Evolutionary conservation across 176 grass and related monocot genomes (phyloP), one percentile per base, ranked within the genome.

Genomic region (Coix lacrymajobi): DNA sequence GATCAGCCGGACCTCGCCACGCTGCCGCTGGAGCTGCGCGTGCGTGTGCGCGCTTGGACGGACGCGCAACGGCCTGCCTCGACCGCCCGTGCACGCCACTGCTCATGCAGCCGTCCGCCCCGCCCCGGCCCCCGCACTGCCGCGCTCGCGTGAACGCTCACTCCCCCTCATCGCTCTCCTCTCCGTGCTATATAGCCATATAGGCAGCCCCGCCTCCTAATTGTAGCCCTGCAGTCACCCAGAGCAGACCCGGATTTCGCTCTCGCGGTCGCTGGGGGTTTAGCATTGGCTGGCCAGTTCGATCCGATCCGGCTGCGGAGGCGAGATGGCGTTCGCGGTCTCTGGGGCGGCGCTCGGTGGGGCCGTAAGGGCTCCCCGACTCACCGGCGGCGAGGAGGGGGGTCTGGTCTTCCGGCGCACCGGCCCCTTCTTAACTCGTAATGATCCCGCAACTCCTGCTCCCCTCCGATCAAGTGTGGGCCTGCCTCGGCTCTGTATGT

Each of bases 281-380:
- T 52, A 70, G 71, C 77, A 3, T 76, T 45, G 11, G 68, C 68
- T 66, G 63, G 38, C 32, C 24, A 26, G 43, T 28, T 26, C 17
- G 86, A 88, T 82, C 83, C 36, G 78, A 76, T 81, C 26, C 32
- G 70, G 40, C 32, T 25, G 80, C 31, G 41, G 51, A 2, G 62
- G 19, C 11, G 54, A 1, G 39, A 29, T 19, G 67, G 74, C 76
- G 29, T 84, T 88, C 54, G 83, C 86, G 29, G 71, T 91, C 12
- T 91, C 83, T 11, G 85, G 75, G 43, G 77, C 79, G n/a, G 82
- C 83, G 16, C 71, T 94, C 6, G 78, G 63, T 34, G 74, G 88
- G 71, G 67, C 75, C 5, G 60, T 64, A 54, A 33, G 71, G 71
- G 44, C 71, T 66, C 87, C 83, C 20, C 72, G 56, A 1, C 34